Evolutionary conservation across 1,139 yeast genomes (phyloP).

Genomic region (Tardiomyces depauwii): DNA sequence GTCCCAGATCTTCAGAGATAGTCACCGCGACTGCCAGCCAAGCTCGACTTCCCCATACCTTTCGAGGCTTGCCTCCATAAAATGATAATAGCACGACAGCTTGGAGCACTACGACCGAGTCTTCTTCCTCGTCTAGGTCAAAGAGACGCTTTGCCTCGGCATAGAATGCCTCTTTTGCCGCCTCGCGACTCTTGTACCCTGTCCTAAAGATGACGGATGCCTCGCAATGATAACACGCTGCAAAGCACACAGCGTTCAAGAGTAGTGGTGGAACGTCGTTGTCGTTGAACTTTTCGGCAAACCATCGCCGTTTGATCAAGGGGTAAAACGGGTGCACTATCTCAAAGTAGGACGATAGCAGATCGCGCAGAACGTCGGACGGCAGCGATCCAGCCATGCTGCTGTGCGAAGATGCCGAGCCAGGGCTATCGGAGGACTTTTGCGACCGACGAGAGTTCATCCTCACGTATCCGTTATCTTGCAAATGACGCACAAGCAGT

Average conservation of each 20-base stretch:
- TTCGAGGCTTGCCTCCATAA: slow-evolving; percentile 8
- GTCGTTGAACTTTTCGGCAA: slow-evolving; percentile 4
- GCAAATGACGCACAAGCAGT: slow-evolving; percentile 5
- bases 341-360: slow-evolving; percentile 5
- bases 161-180: slow-evolving; percentile 8
- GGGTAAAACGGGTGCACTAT: slow-evolving; percentile 11
- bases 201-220: slow-evolving; percentile 6
- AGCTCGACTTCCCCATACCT: slow-evolving; percentile 8
- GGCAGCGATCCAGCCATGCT: background rate
- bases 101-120: slow-evolving; percentile 7
- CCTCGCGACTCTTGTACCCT: slow-evolving; percentile 5
- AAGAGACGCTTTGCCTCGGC: slow-evolving; percentile 6
- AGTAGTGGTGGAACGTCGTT: slow-evolving; percentile 5
- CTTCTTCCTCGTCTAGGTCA: slow-evolving; percentile 5
- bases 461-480: slow-evolving; percentile 8
- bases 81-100: slow-evolving; percentile 7
- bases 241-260: slow-evolving; percentile 9
- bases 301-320: slow-evolving; percentile 8
- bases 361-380: slow-evolving; percentile 2
- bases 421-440: slow-evolving; percentile 1
- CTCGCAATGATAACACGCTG: slow-evolving; percentile 10
- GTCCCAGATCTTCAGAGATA: slow-evolving; percentile 9
- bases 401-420: background rate
- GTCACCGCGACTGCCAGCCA: slow-evolving; percentile 9
- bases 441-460: background rate